Evolutionary conservation across 2,329 filamentous ascomycete species (phyloP).

Genomic region (Sporothrix mexicana): DNA sequence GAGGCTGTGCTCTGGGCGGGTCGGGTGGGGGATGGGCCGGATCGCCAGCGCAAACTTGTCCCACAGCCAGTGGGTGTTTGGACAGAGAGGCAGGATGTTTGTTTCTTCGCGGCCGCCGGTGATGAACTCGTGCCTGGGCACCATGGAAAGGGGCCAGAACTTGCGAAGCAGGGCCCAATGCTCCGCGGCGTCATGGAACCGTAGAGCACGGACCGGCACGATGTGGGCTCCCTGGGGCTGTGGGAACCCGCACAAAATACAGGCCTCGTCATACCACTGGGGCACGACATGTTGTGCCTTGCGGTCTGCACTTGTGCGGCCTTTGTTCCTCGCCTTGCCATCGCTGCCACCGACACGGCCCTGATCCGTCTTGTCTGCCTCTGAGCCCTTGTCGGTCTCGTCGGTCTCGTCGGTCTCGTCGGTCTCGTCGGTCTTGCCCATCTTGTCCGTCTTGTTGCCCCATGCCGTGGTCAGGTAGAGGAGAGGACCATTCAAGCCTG

Average conservation of each 20-base stretch:
- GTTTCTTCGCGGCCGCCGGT: neutral
- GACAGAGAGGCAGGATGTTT: neutral
- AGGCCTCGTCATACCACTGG: neutral
- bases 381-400: no score
- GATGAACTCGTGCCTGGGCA: neutral
- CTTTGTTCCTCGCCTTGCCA: no score
- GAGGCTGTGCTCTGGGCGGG: neutral
- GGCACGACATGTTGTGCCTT: neutral
- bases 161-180: neutral
- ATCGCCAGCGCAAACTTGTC: neutral
- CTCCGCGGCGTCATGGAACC: neutral
- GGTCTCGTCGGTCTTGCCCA: no score
- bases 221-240: neutral
- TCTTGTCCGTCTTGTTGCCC: no score
- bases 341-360: no score
- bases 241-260: slow-evolving; percentile 3
- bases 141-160: neutral
- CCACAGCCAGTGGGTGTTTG: neutral
- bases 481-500: no score
- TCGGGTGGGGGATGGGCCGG: neutral
- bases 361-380: no score
- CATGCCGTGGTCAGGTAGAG: no score
- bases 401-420: no score
- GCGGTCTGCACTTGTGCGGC: neutral
- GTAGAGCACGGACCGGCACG: neutral